phyloP scores from a whole-genome alignment of 2,329 filamentous ascomycete species.

The Curvularia spicifera region DNA sequence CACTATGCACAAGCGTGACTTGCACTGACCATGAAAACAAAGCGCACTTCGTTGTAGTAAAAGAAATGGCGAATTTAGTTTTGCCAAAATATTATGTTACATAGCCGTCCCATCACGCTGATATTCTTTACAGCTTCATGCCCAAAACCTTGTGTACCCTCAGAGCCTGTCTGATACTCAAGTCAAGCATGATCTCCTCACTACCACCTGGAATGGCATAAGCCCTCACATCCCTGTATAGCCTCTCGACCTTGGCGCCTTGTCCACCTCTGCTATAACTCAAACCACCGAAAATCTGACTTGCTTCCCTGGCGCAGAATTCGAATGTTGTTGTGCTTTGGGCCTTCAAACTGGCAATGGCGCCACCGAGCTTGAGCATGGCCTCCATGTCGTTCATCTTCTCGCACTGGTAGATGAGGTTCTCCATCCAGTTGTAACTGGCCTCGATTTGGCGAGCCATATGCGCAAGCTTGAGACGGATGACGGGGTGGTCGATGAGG shows the following conservation, averaged over 20 bases:
- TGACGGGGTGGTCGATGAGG: conserved; percentile 95
- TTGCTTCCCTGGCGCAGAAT: conserved; percentile 95
- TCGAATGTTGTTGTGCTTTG: conserved; percentile 95
- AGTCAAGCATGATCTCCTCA: conserved; percentile 98
- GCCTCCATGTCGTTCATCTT: conserved; percentile 94
- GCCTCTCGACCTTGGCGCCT: conserved; percentile 90
- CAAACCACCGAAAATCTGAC: conserved; percentile 95
- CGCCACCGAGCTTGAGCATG: conserved; percentile 92
- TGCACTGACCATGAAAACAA: background rate
- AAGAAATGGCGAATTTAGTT: background rate
- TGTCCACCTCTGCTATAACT: conserved; percentile 93
- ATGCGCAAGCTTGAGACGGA: conserved; percentile 95
- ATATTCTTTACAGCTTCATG: conserved; percentile 79
- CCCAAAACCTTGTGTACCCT: conserved; percentile 88
- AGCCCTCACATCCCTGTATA: conserved; percentile 93
- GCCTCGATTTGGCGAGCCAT: conserved; percentile 99
- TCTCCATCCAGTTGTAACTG: conserved; percentile 96
- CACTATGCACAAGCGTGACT: background rate
- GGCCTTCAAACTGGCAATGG: conserved; percentile 92
- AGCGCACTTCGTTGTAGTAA: background rate
- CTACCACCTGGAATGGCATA: conserved; percentile 94
- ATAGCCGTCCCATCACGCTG: background rate
- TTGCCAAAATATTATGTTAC: background rate
- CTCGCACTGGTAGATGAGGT: conserved; percentile 89
- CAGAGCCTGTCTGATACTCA: conserved; percentile 90